Percentiles rank a stretch among this genome's conserved stretches.
Evolutionary conservation across 2,329 filamentous ascomycete species (phyloP).

Genomic region (Fusarium coffeatum): DNA sequence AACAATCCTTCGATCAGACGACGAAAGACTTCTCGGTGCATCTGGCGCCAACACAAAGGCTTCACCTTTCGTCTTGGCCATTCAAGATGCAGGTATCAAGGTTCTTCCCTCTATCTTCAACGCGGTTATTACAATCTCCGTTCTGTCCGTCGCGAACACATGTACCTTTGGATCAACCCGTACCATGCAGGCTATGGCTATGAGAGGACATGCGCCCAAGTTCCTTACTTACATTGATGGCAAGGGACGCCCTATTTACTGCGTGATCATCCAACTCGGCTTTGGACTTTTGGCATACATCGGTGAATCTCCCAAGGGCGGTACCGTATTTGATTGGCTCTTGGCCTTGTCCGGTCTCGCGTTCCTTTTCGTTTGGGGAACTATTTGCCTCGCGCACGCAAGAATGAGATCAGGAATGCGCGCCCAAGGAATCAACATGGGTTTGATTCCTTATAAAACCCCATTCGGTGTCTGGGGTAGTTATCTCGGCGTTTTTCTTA

Average conservation of each 20-base stretch:
- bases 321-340: constrained; percentile 82
- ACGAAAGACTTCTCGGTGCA: constrained; percentile 70
- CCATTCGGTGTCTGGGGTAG: constrained; percentile 85
- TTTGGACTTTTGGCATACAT: constrained; percentile 84
- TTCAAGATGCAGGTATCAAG: constrained; percentile 82
- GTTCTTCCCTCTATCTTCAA: constrained; percentile 92
- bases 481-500: constrained; percentile 81
- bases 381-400: constrained; percentile 88
- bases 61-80: constrained; percentile 94
- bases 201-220: constrained; percentile 83
- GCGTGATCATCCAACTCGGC: constrained; percentile 74
- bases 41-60: constrained; percentile 73
- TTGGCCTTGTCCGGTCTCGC: constrained; percentile 78
- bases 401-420: constrained; percentile 86
- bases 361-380: constrained; percentile 82
- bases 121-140: constrained; percentile 92
- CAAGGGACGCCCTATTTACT: constrained; percentile 80
- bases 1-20: constrained; percentile 79
- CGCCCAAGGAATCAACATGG: constrained; percentile 71
- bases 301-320: constrained; percentile 70
- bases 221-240: constrained; percentile 84
- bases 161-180: constrained; percentile 92
- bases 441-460: constrained; percentile 82
- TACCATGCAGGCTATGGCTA: constrained; percentile 88
- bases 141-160: constrained; percentile 91